These are phyloP conservation scores for Graphilbum ipis-grandicollis DNA, from an alignment of 2,329 filamentous ascomycete species.

Conservation along the genomic window DNA sequence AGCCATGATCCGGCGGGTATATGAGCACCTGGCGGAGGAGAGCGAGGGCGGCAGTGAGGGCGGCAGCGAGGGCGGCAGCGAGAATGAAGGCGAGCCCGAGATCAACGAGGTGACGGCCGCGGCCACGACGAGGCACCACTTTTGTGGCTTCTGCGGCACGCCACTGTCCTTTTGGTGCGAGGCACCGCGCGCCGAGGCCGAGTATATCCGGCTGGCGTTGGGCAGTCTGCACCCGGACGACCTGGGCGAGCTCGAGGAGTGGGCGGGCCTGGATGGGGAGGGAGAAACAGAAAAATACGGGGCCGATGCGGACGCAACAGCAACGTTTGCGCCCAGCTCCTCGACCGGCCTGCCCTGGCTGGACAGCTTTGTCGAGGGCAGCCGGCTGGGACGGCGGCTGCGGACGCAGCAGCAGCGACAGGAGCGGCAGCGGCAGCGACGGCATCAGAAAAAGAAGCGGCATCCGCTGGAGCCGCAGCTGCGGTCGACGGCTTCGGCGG, in stretches of 20 bases:
- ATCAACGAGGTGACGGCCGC: slow-evolving; percentile 10
- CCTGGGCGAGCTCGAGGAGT: slow-evolving; percentile 52
- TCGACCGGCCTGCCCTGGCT: slow-evolving; percentile 60
- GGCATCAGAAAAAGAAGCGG: not conserved
- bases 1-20: slow-evolving; percentile 46
- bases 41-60: no score
- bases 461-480: no score
- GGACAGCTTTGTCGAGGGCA: slow-evolving; percentile 63
- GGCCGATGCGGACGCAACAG: slow-evolving; percentile 10
- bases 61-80: no score
- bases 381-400: slow-evolving; percentile 50
- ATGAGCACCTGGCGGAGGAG: no score
- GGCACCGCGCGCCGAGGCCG: slow-evolving; percentile 47
- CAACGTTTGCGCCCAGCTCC: slow-evolving; percentile 8
- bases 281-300: slow-evolving; percentile 13
- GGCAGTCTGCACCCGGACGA: slow-evolving; percentile 59
- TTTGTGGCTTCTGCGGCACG: slow-evolving; percentile 86
- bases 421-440: slow-evolving; percentile 17
- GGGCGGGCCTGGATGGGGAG: slow-evolving; percentile 41
- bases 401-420: slow-evolving; percentile 37
- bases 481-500: not conserved
- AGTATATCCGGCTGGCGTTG: slow-evolving; percentile 68
- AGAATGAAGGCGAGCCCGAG: no score
- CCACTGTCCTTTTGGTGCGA: slow-evolving; percentile 75
- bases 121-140: slow-evolving; percentile 48